Percentiles rank a stretch among this genome's conserved stretches.
Conservation (phyloP, 2,329 filamentous ascomycete genomes). For the Aspergillus floridensis region DNA sequence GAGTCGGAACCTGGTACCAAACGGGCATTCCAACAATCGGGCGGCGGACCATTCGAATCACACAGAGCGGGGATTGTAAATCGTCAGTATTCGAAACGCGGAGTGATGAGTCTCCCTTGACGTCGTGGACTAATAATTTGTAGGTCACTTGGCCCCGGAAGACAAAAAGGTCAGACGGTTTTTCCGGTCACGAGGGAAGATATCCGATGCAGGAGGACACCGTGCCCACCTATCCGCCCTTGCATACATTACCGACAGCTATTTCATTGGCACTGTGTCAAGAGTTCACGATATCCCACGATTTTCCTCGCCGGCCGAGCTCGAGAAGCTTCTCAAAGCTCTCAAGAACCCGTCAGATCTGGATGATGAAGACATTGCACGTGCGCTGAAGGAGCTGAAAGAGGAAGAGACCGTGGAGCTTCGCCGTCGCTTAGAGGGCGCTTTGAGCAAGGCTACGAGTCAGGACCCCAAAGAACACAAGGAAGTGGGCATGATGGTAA, state of each 20-base stretch:
- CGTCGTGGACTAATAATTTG: conserved; percentile 7
- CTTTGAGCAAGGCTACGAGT: conserved; percentile 28
- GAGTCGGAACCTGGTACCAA: conserved; percentile 26
- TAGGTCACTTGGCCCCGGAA: conserved; percentile 50
- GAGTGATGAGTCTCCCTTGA: not conserved
- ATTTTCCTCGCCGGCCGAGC: conserved; percentile 56
- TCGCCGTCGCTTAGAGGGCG: conserved; percentile 34
- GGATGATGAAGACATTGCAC: conserved; percentile 40
- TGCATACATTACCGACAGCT: conserved; percentile 89
- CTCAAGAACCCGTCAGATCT: conserved; percentile 46
- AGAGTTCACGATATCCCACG: conserved; percentile 78
- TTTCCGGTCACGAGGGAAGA: conserved; percentile 56
- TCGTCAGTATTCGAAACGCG: conserved; percentile 32
- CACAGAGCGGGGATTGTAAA: conserved; percentile 58
- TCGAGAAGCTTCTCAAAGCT: conserved; percentile 38
- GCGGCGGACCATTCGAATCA: conserved; percentile 57
- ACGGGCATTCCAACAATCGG: conserved; percentile 28
- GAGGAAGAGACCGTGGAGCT: conserved; percentile 44
- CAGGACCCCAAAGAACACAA: conserved; percentile 27
- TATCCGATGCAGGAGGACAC: conserved; percentile 70
- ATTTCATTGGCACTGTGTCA: conserved; percentile 86
- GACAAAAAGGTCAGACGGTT: conserved; percentile 64
- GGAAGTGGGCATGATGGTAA: conserved; percentile 52
- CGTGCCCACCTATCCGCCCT: conserved; percentile 82
- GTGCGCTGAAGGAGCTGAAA: conserved; percentile 43